phyloP scores from a whole-genome alignment of 163 green algal genomes.

The Prototheca cutis region DNA sequence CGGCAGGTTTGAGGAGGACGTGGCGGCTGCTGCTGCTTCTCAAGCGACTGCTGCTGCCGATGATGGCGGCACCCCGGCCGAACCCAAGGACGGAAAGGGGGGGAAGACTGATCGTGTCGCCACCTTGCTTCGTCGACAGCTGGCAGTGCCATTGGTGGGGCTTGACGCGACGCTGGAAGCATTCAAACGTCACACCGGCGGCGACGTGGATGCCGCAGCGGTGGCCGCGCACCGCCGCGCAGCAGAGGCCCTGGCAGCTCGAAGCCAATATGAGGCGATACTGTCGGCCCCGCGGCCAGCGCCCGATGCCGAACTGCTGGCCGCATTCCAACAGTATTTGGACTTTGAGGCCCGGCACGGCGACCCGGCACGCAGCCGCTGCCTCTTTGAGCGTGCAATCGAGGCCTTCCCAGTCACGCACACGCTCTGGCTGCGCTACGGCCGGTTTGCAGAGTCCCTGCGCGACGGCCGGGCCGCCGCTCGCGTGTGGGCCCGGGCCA shows the following conservation, averaged over 20 bases:
- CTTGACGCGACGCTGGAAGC: too few species aligned
- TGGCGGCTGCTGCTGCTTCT: too few species aligned
- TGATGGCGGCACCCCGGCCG: too few species aligned
- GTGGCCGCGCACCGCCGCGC: slow-evolving; percentile 19
- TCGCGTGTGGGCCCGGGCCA: slow-evolving; percentile 45
- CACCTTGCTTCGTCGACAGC: too few species aligned
- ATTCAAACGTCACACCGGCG: too few species aligned
- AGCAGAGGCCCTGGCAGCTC: slow-evolving; percentile 12
- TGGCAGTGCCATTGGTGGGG: too few species aligned
- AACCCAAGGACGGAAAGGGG: too few species aligned
- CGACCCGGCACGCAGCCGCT: slow-evolving; percentile 34
- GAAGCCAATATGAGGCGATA: slow-evolving; percentile 20
- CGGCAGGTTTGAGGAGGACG: too few species aligned
- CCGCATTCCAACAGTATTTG: slow-evolving; percentile 70
- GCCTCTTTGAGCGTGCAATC: slow-evolving; percentile 72
- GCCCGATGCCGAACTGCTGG: slow-evolving; percentile 45
- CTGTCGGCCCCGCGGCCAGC: slow-evolving; percentile 10
- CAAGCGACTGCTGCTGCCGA: too few species aligned
- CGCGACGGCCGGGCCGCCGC: slow-evolving; percentile 18
- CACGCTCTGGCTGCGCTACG: slow-evolving; percentile 73
- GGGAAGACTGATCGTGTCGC: too few species aligned
- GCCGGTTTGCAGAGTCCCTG: slow-evolving; percentile 46
- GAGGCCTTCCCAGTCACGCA: slow-evolving; percentile 68
- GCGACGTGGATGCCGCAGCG: slow-evolving; percentile 11
- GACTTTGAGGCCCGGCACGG: slow-evolving; percentile 55